Base-by-base conservation (phyloP, 2,329 filamentous ascomycete species). In the Hypoxylon sp. region DNA sequence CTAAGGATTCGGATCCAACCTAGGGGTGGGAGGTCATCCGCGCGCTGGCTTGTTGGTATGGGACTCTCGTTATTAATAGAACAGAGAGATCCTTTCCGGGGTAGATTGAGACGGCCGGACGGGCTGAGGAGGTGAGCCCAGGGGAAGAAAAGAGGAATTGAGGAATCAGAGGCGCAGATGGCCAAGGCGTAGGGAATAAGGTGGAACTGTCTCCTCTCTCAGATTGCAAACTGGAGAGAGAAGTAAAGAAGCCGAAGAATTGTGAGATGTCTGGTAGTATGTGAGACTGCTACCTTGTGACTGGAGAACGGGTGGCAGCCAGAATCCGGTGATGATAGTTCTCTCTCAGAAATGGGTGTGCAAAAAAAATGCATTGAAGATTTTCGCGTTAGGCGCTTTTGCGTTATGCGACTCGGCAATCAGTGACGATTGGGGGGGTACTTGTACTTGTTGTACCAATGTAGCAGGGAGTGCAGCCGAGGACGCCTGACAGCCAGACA, bases 341-440 rank as follows among this genome's bases (percentile, higher is more conserved):
- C 49, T 46, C 51, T 10, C 6, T 31, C 31, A 50, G 45, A 46
- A 29, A 55, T 49, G 50, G 49, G 57, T 63, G 47, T 48, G 50
- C 29, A 48, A 49, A 49, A 27, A 48, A 49, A 49, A 27, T 52
- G 33, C 45, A 41, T 55, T 61, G 61, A 62, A 64, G 49, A 60
- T 58, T 64, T 64, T 62, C 49, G 48, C 48, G 58, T 66, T 64
- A 62, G 64, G 64, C 61, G 53, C 57, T 48, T 49, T 31, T 66
- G 64, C 64, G 51, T 64, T 63, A 61, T 66, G 56, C 62, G 58
- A 56, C 40, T 35, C 33, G 46, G 33, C 26, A 52, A 27, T 42
- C 45, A 29, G 27, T 23, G 18, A 33, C 24, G 42, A 31, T 42
- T 20, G 35, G 18, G 29, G 29, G 48, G 48, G 48, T 31, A 3